Percentiles rank a stretch among this genome's conserved stretches.
These are phyloP conservation scores for Omphalotus olearius DNA, from an alignment of 1,284 basidiomycete genomes.

Conservation along the genomic window DNA sequence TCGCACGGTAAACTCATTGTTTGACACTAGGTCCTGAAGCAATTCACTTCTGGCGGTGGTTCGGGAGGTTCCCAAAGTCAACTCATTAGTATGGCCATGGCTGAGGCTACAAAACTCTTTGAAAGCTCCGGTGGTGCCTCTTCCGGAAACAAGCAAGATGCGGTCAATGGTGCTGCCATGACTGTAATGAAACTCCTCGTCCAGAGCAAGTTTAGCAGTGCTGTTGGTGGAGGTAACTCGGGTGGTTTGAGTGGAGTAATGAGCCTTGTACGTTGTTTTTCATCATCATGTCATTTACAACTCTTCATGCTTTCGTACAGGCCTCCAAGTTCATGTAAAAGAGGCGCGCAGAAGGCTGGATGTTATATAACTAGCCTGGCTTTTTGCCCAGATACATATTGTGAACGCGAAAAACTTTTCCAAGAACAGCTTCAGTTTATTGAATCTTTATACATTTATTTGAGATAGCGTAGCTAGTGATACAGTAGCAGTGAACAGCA, in stretches of 20 bases:
- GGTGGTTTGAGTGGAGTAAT: slow-evolving; percentile 66
- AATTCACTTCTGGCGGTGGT: slow-evolving; percentile 51
- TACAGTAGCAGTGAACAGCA: too few species aligned
- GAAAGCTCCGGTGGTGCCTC: slow-evolving; percentile 63
- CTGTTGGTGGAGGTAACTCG: slow-evolving; percentile 54
- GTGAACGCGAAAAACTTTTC: too few species aligned
- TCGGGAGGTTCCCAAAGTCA: slow-evolving; percentile 48
- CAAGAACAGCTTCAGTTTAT: too few species aligned
- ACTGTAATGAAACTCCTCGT: slow-evolving; percentile 79
- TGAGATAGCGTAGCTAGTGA: too few species aligned
- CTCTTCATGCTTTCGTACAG: background rate
- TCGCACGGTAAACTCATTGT: background rate
- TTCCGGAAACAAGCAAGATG: slow-evolving; percentile 75
- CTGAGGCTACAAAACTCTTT: slow-evolving; percentile 72
- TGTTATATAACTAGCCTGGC: too few species aligned
- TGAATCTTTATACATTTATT: too few species aligned
- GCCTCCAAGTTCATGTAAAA: slow-evolving; percentile 8
- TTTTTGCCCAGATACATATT: too few species aligned
- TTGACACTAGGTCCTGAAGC: slow-evolving; percentile 45
- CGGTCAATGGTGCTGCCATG: slow-evolving; percentile 78
- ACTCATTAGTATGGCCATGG: slow-evolving; percentile 81
- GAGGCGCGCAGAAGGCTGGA: too few species aligned
- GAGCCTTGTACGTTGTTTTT: slow-evolving; percentile 20
- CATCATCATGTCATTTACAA: background rate
- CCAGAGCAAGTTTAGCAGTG: slow-evolving; percentile 55